Percentiles rank a stretch among this genome's conserved stretches.
These are phyloP conservation scores for Pharnaceum exiguum DNA, from an alignment of 148 eudicot genomes.

Conservation along the genomic window DNA sequence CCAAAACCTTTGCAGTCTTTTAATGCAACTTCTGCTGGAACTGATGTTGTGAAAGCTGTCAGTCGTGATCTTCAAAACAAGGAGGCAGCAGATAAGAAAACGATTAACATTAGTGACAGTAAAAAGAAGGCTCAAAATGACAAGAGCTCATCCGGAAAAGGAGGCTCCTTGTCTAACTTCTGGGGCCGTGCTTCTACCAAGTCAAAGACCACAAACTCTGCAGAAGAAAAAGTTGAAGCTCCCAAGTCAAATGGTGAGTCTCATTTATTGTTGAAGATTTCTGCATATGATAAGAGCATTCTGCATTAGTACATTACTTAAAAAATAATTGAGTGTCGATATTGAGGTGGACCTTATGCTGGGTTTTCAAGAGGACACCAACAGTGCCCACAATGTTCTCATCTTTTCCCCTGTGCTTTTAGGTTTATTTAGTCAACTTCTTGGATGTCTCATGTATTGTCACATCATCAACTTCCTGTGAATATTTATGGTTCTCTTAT, in stretches of 20 bases:
- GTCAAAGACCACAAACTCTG: constrained; percentile 35
- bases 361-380: no score
- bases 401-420: no score
- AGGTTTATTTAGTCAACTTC: no score
- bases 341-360: no score
- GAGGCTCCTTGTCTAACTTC: constrained; percentile 70
- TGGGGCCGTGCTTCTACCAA: constrained; percentile 88
- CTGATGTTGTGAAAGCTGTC: constrained; percentile 25
- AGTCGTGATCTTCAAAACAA: constrained; percentile 29
- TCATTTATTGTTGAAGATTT: not conserved
- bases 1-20: constrained; percentile 36
- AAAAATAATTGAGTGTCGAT: no score
- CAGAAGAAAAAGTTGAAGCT: constrained; percentile 30
- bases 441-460: no score
- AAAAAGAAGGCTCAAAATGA: constrained; percentile 53
- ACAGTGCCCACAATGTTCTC: no score
- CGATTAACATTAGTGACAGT: constrained; percentile 32
- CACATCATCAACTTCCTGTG: no score
- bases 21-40: constrained; percentile 27
- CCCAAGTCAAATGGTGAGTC: constrained; percentile 46
- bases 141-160: constrained; percentile 48
- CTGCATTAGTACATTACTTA: no score
- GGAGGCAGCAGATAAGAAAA: constrained; percentile 43
- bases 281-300: no score
- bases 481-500: no score